Evolutionary conservation across 768 basidiomycete species (phyloP), one percentile per base, ranked within the genome.

Genomic region (Paxillus involutus): DNA sequence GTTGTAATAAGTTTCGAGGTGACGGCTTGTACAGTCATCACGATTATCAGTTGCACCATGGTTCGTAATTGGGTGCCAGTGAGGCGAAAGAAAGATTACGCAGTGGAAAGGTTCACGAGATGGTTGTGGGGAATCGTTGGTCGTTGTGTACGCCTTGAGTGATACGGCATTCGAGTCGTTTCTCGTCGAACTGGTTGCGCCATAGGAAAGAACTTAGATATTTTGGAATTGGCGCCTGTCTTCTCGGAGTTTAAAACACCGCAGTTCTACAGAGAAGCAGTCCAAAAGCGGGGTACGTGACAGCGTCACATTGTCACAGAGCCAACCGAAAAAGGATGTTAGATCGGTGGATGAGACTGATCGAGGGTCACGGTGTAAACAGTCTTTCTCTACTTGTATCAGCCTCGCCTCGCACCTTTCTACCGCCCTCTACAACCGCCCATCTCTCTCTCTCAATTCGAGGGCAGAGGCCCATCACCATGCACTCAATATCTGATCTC

Each of bases 401-500:
- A 26, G 21, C 45, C 33, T 32, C 19, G 29, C 21, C 48, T 47
- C 49, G 6, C 35, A 12, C 40, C 53, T 19, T 47, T 45, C 44
- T 41, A 52, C 51, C 52, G 41, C 36, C 41, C 55, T 32, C 26
- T 26, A 26, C 26, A 3, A 26, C 26, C 26, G 5, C 26, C 26
- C 26, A 26, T 26, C 26, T 26, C 26, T 17, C 50, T 50, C 50
- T 32, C 46, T 33, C 55, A 19, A 21, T 35, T 32, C 29, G 41
- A 35, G 37, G 11, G 44, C 48, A 45, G 39, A 41, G 48, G 16
- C 29, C 19, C 47, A 44, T 33, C 39, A 16, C 26, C 41, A 16
- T 82, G 81, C 89, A 92, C 67, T 91, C 91, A 47, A 91, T 94
- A 60, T 91, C 91, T 64, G 92, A 94, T 74, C 77, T 95, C 63